phyloP scores from a whole-genome alignment of 768 basidiomycete genomes.

The Gautieria morchelliformis region DNA sequence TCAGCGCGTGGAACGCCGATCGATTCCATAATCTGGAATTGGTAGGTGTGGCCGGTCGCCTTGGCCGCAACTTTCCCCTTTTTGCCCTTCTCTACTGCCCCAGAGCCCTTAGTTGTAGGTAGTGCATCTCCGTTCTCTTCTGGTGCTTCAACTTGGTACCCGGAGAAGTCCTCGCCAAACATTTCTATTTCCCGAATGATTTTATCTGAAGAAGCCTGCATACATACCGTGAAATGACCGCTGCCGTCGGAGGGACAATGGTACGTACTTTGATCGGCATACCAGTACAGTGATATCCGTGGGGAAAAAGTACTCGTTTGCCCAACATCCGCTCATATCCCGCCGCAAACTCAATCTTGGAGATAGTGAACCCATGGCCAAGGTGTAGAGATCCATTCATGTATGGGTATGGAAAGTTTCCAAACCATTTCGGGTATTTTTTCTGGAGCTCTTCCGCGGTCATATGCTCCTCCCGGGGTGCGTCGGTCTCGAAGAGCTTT shows the following conservation, averaged over 20 bases:
- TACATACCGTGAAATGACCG: background rate
- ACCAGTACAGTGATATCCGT: slow-evolving; percentile 95
- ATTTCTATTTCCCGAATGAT: slow-evolving; percentile 94
- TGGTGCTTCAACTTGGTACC: slow-evolving; percentile 38
- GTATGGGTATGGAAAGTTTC: slow-evolving; percentile 93
- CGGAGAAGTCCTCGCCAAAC: slow-evolving; percentile 85
- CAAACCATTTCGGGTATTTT: slow-evolving; percentile 93
- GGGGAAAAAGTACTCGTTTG: slow-evolving; percentile 92
- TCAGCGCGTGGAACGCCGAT: slow-evolving; percentile 81
- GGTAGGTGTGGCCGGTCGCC: slow-evolving; percentile 87
- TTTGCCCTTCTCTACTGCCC: slow-evolving; percentile 67
- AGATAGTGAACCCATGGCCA: slow-evolving; percentile 96
- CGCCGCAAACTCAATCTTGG: slow-evolving; percentile 93
- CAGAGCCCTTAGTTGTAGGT: slow-evolving; percentile 30
- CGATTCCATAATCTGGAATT: slow-evolving; percentile 98
- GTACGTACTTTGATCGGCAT: slow-evolving; percentile 94
- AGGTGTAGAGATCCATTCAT: slow-evolving; percentile 98
- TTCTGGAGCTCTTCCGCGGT: slow-evolving; percentile 56
- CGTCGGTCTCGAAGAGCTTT: slow-evolving; percentile 74
- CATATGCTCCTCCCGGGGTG: slow-evolving; percentile 35
- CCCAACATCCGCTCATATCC: slow-evolving; percentile 94
- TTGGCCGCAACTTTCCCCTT: slow-evolving; percentile 94
- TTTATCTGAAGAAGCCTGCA: slow-evolving; percentile 91
- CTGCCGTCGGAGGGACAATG: background rate
- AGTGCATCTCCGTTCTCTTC: slow-evolving; percentile 35